phyloP scores from a whole-genome alignment of 805 yeast genomes.

The Saccharomycopsis fermentans region DNA sequence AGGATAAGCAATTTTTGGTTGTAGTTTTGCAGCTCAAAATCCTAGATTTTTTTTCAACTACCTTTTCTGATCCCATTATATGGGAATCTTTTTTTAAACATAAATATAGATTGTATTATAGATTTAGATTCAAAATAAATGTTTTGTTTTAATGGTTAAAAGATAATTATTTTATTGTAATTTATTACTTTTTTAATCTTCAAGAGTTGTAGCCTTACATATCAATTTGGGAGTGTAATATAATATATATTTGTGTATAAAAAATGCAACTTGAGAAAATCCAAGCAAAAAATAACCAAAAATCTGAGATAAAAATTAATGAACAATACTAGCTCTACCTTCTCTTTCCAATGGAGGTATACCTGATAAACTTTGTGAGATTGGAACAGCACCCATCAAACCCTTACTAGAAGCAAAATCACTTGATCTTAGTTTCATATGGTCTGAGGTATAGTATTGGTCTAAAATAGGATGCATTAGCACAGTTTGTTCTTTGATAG shows the following conservation, averaged over 20 bases:
- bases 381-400: slow-evolving; percentile 83
- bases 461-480: slow-evolving; percentile 84
- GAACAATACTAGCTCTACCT: slow-evolving; percentile 39
- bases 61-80: no score
- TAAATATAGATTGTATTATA: no score
- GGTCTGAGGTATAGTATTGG: slow-evolving; percentile 73
- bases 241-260: no score
- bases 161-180: no score
- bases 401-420: slow-evolving; percentile 86
- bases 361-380: slow-evolving; percentile 30
- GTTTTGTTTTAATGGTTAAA: no score
- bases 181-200: no score
- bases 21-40: no score
- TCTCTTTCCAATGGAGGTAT: slow-evolving; percentile 78
- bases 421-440: slow-evolving; percentile 58
- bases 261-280: background rate
- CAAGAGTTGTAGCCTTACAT: no score
- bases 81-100: no score
- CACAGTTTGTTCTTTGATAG: slow-evolving; percentile 78
- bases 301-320: background rate
- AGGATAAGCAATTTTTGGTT: background rate
- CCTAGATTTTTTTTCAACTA: background rate
- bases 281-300: no score
- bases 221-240: no score
- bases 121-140: no score